These are phyloP conservation scores for Tolypocladium pustulatum DNA, from an alignment of 2,329 filamentous ascomycete species.

Conservation along the genomic window DNA sequence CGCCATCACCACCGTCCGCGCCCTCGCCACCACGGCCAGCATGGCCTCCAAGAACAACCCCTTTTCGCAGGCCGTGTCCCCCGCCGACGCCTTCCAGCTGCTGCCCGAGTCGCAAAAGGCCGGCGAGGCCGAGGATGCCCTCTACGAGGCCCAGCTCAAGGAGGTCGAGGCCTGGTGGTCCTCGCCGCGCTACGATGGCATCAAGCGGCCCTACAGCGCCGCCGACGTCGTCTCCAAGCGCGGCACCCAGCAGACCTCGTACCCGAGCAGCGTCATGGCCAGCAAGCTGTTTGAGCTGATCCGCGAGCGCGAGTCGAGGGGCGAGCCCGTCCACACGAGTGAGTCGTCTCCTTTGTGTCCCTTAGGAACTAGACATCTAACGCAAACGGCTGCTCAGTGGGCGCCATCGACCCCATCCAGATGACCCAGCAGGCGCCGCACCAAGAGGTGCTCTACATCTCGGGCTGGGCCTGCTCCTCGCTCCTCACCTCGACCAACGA, in stretches of 20 bases:
- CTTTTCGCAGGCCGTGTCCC: slow-evolving; percentile 16
- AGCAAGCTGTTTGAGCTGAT: slow-evolving; percentile 88
- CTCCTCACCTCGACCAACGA: slow-evolving; percentile 91
- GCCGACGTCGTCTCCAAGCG: slow-evolving; percentile 90
- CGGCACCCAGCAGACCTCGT: slow-evolving; percentile 75
- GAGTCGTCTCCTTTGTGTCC: slow-evolving; percentile 21
- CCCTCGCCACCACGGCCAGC: slow-evolving; percentile 18
- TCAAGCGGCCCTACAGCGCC: slow-evolving; percentile 83
- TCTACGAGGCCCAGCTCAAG: slow-evolving; percentile 74
- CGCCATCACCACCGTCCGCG: slow-evolving; percentile 8
- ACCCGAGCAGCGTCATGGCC: slow-evolving; percentile 90
- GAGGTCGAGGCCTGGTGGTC: slow-evolving; percentile 90
- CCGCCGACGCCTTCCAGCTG: slow-evolving; percentile 77
- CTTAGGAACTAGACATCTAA: too few relatives aligned
- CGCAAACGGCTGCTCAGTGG: slow-evolving; percentile 47
- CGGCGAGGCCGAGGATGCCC: slow-evolving; percentile 69
- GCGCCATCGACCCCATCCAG: slow-evolving; percentile 95
- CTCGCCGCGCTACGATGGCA: slow-evolving; percentile 72
- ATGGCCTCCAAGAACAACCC: slow-evolving; percentile 22
- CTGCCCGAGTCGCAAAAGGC: slow-evolving; percentile 68
- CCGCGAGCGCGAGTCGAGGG: slow-evolving; percentile 63
- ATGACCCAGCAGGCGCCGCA: slow-evolving; percentile 98
- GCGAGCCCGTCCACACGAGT: slow-evolving; percentile 90
- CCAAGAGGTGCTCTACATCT: slow-evolving; percentile 93
- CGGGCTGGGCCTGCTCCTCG: slow-evolving; percentile 94